Evolutionary conservation across 192 early-diverging fungal genomes (phyloP).

Genomic region (Gigaspora rosea): DNA sequence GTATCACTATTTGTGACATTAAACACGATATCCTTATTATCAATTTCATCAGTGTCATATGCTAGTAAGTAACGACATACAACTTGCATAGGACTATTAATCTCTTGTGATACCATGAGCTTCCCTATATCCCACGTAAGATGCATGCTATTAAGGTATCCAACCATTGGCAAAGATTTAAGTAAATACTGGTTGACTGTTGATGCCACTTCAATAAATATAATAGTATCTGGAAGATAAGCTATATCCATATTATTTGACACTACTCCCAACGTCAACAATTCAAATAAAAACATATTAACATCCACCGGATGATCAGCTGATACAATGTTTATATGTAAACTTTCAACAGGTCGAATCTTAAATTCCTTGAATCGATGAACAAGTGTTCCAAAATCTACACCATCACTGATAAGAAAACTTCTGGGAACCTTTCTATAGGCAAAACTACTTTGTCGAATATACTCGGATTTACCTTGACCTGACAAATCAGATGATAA

Average conservation of each 20-base stretch:
- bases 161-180: slow-evolving; percentile 17
- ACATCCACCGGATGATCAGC: slow-evolving; percentile 19
- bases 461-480: slow-evolving; percentile 33
- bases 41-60: background rate
- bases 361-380: slow-evolving; percentile 25
- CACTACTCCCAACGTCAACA: slow-evolving; percentile 26
- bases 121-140: slow-evolving; percentile 26
- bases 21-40: slow-evolving; percentile 14
- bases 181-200: slow-evolving; percentile 23
- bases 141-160: slow-evolving; percentile 2
- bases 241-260: slow-evolving; percentile 11
- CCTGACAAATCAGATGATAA: slow-evolving; percentile 32
- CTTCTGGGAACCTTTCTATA: slow-evolving; percentile 8
- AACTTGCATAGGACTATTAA: slow-evolving; percentile 28
- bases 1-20: background rate
- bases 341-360: slow-evolving; percentile 12
- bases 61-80: slow-evolving; percentile 25
- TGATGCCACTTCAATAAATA: slow-evolving; percentile 33
- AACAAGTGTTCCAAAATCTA: slow-evolving; percentile 13
- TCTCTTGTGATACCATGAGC: slow-evolving; percentile 14
- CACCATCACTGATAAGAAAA: slow-evolving; percentile 28
- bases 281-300: slow-evolving; percentile 34
- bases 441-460: background rate
- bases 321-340: slow-evolving; percentile 30
- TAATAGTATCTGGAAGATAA: background rate